Evolutionary conservation across 2,329 filamentous ascomycete species (phyloP).

Genomic region (Colletotrichum cordylinicola): DNA sequence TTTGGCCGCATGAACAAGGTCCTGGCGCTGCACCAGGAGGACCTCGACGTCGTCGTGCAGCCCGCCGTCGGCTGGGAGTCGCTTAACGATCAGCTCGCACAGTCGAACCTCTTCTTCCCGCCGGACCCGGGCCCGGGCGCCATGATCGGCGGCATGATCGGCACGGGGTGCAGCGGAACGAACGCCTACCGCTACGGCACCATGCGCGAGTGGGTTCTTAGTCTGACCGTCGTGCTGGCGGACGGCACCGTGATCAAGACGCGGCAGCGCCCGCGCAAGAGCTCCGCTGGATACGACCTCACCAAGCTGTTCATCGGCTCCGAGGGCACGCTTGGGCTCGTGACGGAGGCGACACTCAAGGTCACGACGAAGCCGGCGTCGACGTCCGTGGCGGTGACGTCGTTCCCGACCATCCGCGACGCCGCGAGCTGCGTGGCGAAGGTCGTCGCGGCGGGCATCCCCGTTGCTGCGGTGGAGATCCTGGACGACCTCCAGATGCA

Average conservation of each 20-base stretch:
- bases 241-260: constrained; percentile 93
- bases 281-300: constrained; percentile 89
- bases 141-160: constrained; percentile 90
- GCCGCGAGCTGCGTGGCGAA: constrained; percentile 81
- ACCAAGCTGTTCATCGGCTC: constrained; percentile 89
- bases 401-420: constrained; percentile 63
- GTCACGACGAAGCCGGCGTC: constrained; percentile 81
- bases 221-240: constrained; percentile 85
- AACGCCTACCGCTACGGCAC: constrained; percentile 94
- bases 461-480: constrained; percentile 90
- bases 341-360: constrained; percentile 90
- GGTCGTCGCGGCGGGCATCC: constrained; percentile 82
- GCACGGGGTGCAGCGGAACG: constrained; percentile 76
- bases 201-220: constrained; percentile 93
- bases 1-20: constrained; percentile 87
- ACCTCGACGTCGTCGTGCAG: constrained; percentile 79
- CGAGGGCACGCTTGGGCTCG: constrained; percentile 88
- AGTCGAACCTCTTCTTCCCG: constrained; percentile 85
- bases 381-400: constrained; percentile 79
- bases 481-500: constrained; percentile 91
- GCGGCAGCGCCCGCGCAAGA: constrained; percentile 85
- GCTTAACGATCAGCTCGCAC: constrained; percentile 78
- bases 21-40: constrained; percentile 76
- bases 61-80: constrained; percentile 87
- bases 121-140: constrained; percentile 90